Evolutionary conservation across 257 asterid genomes (phyloP).

Genomic region (Capsicum baccatum): DNA sequence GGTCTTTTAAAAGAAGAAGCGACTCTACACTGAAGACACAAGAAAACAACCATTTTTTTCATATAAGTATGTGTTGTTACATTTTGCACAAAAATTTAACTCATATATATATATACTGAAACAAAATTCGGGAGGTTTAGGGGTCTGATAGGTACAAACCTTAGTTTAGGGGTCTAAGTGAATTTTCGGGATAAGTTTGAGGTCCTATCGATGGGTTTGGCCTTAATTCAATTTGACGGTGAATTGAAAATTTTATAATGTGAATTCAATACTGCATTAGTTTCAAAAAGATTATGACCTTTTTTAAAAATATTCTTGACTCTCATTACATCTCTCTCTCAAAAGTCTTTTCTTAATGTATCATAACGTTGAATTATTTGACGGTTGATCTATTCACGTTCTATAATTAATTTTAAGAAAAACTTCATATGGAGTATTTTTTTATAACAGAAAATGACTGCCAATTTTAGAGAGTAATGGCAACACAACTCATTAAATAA

Average conservation of each 20-base stretch:
- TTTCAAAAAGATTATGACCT: background rate
- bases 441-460: background rate
- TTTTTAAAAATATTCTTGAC: background rate
- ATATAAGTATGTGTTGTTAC: background rate
- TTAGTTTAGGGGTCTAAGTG: too few species aligned
- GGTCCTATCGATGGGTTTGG: too few species aligned
- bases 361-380: background rate
- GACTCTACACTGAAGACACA: background rate
- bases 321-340: background rate
- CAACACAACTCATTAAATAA: conserved; percentile 18
- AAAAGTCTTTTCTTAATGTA: background rate
- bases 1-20: background rate
- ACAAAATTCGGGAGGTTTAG: too few species aligned
- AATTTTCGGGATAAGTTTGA: too few species aligned
- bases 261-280: background rate
- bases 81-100: background rate
- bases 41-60: background rate
- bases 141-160: too few species aligned
- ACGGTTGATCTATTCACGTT: conserved; percentile 4
- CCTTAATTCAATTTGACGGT: background rate
- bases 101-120: background rate
- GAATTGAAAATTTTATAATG: background rate
- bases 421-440: background rate
- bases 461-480: background rate
- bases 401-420: background rate